Evolutionary conservation across 73 alveolate species (phyloP).

Genomic region (Halteria grandinella): DNA sequence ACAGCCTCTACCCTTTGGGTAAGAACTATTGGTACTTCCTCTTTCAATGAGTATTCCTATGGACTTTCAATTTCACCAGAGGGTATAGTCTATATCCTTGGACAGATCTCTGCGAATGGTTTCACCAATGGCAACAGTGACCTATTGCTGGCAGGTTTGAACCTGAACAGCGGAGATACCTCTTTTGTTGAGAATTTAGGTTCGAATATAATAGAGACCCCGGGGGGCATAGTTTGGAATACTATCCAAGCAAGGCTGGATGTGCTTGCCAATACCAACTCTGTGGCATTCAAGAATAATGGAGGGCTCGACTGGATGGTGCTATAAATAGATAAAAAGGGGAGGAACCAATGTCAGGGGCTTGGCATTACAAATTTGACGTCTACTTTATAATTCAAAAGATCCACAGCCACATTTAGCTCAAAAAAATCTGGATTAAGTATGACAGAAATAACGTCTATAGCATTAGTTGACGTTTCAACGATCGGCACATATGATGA

Average conservation of each 20-base stretch:
- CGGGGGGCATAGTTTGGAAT: slow-evolving; percentile 6
- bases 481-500: slow-evolving; percentile 6
- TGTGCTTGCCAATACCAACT: slow-evolving; percentile 6
- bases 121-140: slow-evolving; percentile 30
- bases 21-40: slow-evolving; percentile 26
- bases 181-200: slow-evolving; percentile 19
- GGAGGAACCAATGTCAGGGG: slow-evolving; percentile 10
- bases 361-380: background rate
- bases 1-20: background rate
- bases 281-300: slow-evolving; percentile 1
- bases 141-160: background rate
- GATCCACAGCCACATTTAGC: slow-evolving; percentile 7
- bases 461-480: background rate
- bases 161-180: slow-evolving; percentile 3
- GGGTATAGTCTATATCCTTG: slow-evolving; percentile 6
- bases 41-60: slow-evolving; percentile 14
- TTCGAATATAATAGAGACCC: slow-evolving; percentile 9
- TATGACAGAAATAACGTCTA: background rate
- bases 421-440: background rate
- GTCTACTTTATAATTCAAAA: background rate
- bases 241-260: background rate
- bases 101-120: background rate
- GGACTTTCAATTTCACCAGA: background rate
- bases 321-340: slow-evolving; percentile 3
- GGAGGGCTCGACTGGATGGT: slow-evolving; percentile 39